A percentile compares a stretch with the other conserved stretches of the same genome.
phyloP scores from a whole-genome alignment of 768 basidiomycete genomes.

The Rhodotorula graminis region DNA sequence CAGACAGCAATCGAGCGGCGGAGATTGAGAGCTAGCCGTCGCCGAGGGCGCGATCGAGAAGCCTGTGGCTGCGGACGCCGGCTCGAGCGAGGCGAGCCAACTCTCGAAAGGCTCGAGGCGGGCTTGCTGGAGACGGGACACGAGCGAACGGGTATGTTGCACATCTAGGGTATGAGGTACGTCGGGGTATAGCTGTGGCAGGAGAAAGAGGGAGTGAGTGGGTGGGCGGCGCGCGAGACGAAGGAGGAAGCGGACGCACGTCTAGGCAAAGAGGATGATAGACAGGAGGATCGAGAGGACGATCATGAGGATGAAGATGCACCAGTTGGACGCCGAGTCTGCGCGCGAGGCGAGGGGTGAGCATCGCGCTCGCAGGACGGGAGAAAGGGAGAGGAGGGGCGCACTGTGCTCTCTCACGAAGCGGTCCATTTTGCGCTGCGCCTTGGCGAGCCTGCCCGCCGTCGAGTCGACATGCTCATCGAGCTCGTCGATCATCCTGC shows the following conservation, averaged over 20 bases:
- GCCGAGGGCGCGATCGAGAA: too few relatives aligned
- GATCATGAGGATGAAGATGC: slow-evolving; percentile 75
- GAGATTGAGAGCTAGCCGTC: too few relatives aligned
- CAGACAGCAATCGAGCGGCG: too few relatives aligned
- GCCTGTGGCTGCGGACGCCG: too few relatives aligned
- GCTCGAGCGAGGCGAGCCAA: too few relatives aligned
- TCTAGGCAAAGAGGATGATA: slow-evolving; percentile 68
- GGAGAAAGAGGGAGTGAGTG: not conserved
- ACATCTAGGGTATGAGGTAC: not conserved
- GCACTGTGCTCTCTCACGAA: slow-evolving; percentile 81
- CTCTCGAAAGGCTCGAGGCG: too few relatives aligned
- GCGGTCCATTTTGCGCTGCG: slow-evolving; percentile 65
- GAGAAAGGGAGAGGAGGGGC: not conserved
- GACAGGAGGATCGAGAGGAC: slow-evolving; percentile 71
- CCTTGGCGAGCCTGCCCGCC: slow-evolving; percentile 60
- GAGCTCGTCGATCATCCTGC: slow-evolving; percentile 74
- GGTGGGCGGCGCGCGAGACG: not conserved
- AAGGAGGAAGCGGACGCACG: not conserved
- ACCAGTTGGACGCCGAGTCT: slow-evolving; percentile 88
- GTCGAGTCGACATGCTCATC: slow-evolving; percentile 68
- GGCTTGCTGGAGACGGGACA: too few relatives aligned
- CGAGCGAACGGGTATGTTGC: not conserved
- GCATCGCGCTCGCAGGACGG: too few relatives aligned
- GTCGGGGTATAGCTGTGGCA: not conserved
- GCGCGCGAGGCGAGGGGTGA: not conserved